Evolutionary conservation across 73 alveolate genomes (phyloP), one percentile per base, ranked within the genome.

Genomic region (Breviolum minutum): DNA sequence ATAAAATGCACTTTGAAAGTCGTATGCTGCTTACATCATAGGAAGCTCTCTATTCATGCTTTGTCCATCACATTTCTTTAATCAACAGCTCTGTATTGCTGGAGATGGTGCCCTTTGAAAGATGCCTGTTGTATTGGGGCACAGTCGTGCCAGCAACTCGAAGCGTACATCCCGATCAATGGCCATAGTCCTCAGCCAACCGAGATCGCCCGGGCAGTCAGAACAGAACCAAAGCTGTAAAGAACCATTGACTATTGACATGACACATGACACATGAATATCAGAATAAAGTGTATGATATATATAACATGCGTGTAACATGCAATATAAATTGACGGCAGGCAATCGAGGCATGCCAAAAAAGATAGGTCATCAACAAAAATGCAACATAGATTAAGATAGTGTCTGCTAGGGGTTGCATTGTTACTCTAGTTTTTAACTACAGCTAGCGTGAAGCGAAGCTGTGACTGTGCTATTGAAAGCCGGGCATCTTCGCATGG

Each of bases 131-230:
- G 99, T 99, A 95, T 99, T 99, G 32, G 99, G 99, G 97, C 99
- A 99, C 74, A 99, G 99, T 96, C 99, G 99, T 17, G 99, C 99
- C 27, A 99, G 99, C 80, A 99, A 99, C 99, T 99, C 99, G 99
- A 99, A 99, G 81, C 99, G 99, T 87, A 99, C 99, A 98, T 99
- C 99, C 95, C 99, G 99, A 96, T 99, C 99, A 99, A 99, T 99
- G 77, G 99, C 99, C 99, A 99, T 99, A 99, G 98, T 92, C 98
- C 98, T 92, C 63, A 85, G 79, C 32, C 24, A 24, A 40, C 54
- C 54, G 54, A 40, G 54, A 40, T 40, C 54, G 54, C 54, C 54
- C 54, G 54, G 54, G 54, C 0, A 40, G 54, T 40, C 54, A 40
- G 54, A 48, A 80, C 30, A 8, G 8, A 12, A 20, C 16, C n/a